phyloP scores from a whole-genome alignment of 2,329 filamentous ascomycete genomes.

The Pseudogymnoascus sp. region DNA sequence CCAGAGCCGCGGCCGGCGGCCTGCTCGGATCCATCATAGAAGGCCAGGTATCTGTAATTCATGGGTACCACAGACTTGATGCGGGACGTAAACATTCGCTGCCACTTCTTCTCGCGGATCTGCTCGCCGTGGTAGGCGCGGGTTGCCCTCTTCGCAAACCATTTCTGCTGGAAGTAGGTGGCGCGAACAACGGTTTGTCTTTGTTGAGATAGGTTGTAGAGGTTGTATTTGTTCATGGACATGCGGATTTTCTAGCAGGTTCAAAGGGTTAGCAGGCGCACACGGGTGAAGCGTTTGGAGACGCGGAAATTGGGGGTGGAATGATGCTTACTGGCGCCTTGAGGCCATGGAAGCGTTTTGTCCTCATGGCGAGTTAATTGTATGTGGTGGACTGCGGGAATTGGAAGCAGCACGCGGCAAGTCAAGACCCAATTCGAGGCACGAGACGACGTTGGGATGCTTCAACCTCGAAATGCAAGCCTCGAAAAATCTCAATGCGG shows the following conservation, averaged over 20 bases:
- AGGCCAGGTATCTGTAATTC: slow-evolving; percentile 69
- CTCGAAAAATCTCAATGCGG: slow-evolving; percentile 9
- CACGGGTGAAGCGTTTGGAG: background rate
- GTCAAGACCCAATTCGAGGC: background rate
- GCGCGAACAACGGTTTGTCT: background rate
- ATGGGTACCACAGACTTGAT: slow-evolving; percentile 79
- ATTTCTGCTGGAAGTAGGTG: slow-evolving; percentile 99
- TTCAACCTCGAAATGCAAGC: slow-evolving; percentile 7
- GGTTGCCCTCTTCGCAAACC: slow-evolving; percentile 74
- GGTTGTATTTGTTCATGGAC: slow-evolving; percentile 95
- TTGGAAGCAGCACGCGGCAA: slow-evolving; percentile 1
- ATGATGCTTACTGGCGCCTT: slow-evolving; percentile 49
- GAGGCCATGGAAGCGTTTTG: slow-evolving; percentile 58
- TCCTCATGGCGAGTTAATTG: slow-evolving; percentile 29
- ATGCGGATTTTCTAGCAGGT: slow-evolving; percentile 72
- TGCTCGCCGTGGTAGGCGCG: slow-evolving; percentile 93
- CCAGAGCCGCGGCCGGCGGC: slow-evolving; percentile 80
- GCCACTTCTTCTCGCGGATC: slow-evolving; percentile 87
- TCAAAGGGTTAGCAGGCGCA: slow-evolving; percentile 9
- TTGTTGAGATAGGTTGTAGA: slow-evolving; percentile 64
- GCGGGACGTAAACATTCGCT: slow-evolving; percentile 79
- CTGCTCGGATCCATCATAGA: slow-evolving; percentile 71
- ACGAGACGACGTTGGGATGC: slow-evolving; percentile 7
- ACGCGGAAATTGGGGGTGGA: background rate
- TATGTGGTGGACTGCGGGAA: slow-evolving; percentile 9